Evolutionary conservation across 2,329 filamentous ascomycete species (phyloP), one percentile per base, ranked within the genome.

Genomic region (Paecilomyces sp.): DNA sequence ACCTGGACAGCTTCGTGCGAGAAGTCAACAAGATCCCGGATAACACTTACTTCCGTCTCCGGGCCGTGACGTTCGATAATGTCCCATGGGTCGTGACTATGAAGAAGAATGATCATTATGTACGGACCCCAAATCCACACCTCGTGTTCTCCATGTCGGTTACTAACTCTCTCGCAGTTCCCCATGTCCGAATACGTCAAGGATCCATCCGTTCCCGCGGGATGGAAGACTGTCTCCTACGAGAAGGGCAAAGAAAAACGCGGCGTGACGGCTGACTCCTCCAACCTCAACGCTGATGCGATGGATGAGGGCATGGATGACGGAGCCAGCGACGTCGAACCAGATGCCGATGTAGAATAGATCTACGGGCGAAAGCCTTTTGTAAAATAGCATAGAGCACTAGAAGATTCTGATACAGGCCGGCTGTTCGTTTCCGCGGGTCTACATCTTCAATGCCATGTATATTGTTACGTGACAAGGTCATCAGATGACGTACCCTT

Each of bases 71-170:
- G 0, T 99, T 99, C 70, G 94, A 99, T 74, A 96, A 95, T 69
- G 92, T 99, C 9, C 93, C 93, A 3, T 99, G 94, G 92, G 92
- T 99, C n/a, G 91, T 95, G 47, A 99, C 94, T 8, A 96, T 99
- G 90, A 99, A 99, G 86, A 97, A 97, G 84, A 97, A 97, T 68
- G 93, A 99, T 72, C 94, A 99, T 76, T 99, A 99, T 74, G 80
- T 82, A 68, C 70, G 78, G 72, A 34, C 30, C 53, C 51, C 15
- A 22, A 36, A 25, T 28, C 15, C 15, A 25, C 5, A 13, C 25
- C n/a, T 18, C 24, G 3, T 47, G 41, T 24, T 18, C 30, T 25
- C 34, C 30, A 12, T 5, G 24, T 11, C 50, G 3, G n/a, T 25
- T 36, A 53, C 50, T 67, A 57, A 66, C 61, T 28, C 34, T 51